These are phyloP conservation scores for Volutella citrinella DNA, from an alignment of 2,329 filamentous ascomycete genomes.

Conservation along the genomic window DNA sequence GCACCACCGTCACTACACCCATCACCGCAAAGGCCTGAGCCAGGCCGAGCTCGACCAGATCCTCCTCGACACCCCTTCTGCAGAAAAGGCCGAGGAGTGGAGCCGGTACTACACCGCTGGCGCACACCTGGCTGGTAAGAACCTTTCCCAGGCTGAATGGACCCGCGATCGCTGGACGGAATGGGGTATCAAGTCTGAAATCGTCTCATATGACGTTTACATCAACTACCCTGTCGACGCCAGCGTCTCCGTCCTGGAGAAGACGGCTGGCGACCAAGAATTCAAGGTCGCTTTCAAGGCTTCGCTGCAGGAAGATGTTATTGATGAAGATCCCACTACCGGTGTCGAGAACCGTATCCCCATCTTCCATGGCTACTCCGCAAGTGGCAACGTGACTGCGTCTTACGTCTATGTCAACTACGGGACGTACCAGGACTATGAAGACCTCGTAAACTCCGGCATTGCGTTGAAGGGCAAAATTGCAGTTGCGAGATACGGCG, in stretches of 20 bases:
- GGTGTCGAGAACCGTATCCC: constrained; percentile 71
- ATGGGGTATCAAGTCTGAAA: constrained; percentile 62
- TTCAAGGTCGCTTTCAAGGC: constrained; percentile 75
- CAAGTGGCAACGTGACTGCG: constrained; percentile 85
- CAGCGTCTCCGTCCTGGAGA: constrained; percentile 62
- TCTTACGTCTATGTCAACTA: constrained; percentile 89
- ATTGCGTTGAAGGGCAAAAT: constrained; percentile 81
- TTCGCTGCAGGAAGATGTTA: constrained; percentile 76
- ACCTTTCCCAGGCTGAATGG: constrained; percentile 71
- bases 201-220: constrained; percentile 72
- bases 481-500: constrained; percentile 80
- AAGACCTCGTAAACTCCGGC: constrained; percentile 74
- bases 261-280: constrained; percentile 29
- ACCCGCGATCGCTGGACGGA: constrained; percentile 71
- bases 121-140: constrained; percentile 73
- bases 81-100: constrained; percentile 63
- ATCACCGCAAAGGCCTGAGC: constrained; percentile 24
- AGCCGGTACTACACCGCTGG: constrained; percentile 76
- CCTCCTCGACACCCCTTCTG: constrained; percentile 56
- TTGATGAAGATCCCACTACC: constrained; percentile 80
- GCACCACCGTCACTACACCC: constrained; percentile 29
- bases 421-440: constrained; percentile 80
- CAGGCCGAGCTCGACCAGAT: constrained; percentile 55
- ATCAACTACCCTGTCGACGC: constrained; percentile 75
- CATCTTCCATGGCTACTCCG: constrained; percentile 93